These are phyloP conservation scores for Microstroma glucosiphilum DNA, from an alignment of 1,284 basidiomycete species.

Conservation along the genomic window DNA sequence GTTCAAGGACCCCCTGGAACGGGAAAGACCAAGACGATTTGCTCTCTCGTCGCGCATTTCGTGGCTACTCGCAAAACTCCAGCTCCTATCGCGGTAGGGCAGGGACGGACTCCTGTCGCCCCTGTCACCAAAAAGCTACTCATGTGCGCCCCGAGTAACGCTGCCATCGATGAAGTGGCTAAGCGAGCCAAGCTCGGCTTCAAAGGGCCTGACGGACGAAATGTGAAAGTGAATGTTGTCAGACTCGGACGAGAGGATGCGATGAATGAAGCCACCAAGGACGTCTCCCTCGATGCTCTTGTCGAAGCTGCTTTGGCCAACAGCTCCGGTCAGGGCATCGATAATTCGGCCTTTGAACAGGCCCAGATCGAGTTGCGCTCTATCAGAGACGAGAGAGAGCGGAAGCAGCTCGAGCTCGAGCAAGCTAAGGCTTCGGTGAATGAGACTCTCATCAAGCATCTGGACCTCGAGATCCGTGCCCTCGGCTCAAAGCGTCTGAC, in stretches of 20 bases:
- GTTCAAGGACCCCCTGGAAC: conserved; percentile 89
- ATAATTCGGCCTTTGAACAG: conserved; percentile 11
- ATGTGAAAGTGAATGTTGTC: conserved; percentile 69
- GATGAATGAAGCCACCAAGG: conserved; percentile 75
- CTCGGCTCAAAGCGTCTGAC: conserved; percentile 26
- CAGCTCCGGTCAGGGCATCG: conserved; percentile 17
- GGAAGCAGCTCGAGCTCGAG: conserved; percentile 33
- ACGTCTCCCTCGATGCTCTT: conserved; percentile 69
- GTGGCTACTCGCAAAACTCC: conserved; percentile 55
- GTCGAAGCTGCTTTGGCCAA: conserved; percentile 28
- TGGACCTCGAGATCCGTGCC: conserved; percentile 31
- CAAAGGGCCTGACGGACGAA: conserved; percentile 59
- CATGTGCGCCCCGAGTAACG: conserved; percentile 95
- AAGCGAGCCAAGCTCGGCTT: conserved; percentile 76
- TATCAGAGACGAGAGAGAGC: conserved; percentile 31
- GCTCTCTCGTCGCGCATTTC: conserved; percentile 82
- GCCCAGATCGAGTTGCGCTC: conserved; percentile 25
- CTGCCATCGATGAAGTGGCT: conserved; percentile 94
- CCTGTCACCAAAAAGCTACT: conserved; percentile 64
- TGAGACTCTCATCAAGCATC: conserved; percentile 14
- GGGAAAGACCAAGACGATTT: conserved; percentile 97
- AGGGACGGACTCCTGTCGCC: conserved; percentile 8
- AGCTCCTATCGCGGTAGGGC: conserved; percentile 20
- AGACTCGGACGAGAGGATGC: conserved; percentile 75
- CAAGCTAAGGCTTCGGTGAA: conserved; percentile 1